Percentiles rank a stretch among this genome's conserved stretches.
phyloP scores from a whole-genome alignment of 495 filamentous ascomycete genomes.

The Aspergillus haitiensis region DNA sequence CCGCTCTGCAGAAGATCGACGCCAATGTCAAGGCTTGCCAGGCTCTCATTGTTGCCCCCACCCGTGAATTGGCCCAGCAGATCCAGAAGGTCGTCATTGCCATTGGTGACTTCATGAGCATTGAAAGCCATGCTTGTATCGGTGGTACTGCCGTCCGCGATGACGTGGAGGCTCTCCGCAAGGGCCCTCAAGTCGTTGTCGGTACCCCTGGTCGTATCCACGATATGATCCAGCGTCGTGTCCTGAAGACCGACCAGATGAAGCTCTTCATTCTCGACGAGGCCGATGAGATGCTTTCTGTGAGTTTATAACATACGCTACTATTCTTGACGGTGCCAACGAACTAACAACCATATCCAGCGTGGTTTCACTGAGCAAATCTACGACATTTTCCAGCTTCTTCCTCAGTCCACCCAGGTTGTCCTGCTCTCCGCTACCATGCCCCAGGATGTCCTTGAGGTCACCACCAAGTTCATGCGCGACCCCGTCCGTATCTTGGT shows the following conservation, averaged over 20 bases:
- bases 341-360: conserved; percentile 35
- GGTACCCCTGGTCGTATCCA: conserved; percentile 97
- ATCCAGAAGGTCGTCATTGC: conserved; percentile 99
- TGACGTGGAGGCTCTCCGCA: conserved; percentile 93
- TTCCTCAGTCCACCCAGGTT: conserved; percentile 96
- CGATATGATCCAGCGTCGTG: conserved; percentile 97
- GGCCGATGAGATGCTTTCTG: conserved; percentile 97
- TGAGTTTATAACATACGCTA: conserved; percentile 45
- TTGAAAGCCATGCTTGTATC: conserved; percentile 99
- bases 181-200: conserved; percentile 94
- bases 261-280: conserved; percentile 99
- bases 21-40: conserved; percentile 90
- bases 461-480: conserved; percentile 99
- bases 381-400: conserved; percentile 98
- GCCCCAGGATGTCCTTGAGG: conserved; percentile 97
- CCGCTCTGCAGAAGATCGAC: conserved; percentile 97
- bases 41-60: conserved; percentile 93
- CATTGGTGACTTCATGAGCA: conserved; percentile 98
- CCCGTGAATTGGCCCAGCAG: conserved; percentile 96
- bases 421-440: conserved; percentile 96
- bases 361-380: conserved; percentile 99
- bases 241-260: conserved; percentile 91
- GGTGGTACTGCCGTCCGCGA: conserved; percentile 97
- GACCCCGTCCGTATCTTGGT: conserved; percentile 98
- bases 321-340: neutral